These are phyloP conservation scores for Coemansia sp. DNA, from an alignment of 192 early-diverging fungal genomes.

Conservation along the genomic window DNA sequence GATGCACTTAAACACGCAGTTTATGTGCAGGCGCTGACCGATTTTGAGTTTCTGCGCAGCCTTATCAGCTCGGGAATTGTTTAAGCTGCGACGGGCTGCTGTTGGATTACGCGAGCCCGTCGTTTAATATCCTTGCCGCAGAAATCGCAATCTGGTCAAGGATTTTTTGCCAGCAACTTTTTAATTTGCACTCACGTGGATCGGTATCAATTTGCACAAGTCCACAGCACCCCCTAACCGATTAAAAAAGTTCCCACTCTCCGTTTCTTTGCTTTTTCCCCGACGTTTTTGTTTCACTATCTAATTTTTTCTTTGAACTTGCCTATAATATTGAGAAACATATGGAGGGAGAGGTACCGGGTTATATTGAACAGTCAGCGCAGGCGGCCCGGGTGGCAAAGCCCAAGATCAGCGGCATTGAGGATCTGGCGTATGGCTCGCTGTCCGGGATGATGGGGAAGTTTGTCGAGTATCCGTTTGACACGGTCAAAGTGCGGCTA, in stretches of 20 bases:
- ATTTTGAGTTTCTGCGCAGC: conserved; percentile 34
- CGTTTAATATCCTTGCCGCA: no score
- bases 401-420: conserved; percentile 24
- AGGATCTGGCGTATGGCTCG: conserved; percentile 48
- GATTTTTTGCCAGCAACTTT: no score
- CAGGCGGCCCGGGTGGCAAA: not conserved
- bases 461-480: conserved; percentile 94
- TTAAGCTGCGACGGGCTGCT: no score
- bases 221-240: not conserved
- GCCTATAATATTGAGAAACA: not conserved
- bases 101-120: no score
- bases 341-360: conserved; percentile 48
- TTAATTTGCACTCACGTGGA: not conserved
- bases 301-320: not conserved
- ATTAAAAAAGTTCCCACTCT: not conserved
- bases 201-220: not conserved
- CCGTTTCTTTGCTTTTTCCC: not conserved
- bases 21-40: conserved; percentile 16
- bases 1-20: conserved; percentile 5
- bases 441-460: conserved; percentile 88
- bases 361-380: not conserved
- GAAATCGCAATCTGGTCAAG: not conserved
- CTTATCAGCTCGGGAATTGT: not conserved
- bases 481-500: conserved; percentile 92
- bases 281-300: not conserved